Base-by-base conservation (phyloP, 495 filamentous ascomycete species). In the Oleoguttula mirabilis region DNA sequence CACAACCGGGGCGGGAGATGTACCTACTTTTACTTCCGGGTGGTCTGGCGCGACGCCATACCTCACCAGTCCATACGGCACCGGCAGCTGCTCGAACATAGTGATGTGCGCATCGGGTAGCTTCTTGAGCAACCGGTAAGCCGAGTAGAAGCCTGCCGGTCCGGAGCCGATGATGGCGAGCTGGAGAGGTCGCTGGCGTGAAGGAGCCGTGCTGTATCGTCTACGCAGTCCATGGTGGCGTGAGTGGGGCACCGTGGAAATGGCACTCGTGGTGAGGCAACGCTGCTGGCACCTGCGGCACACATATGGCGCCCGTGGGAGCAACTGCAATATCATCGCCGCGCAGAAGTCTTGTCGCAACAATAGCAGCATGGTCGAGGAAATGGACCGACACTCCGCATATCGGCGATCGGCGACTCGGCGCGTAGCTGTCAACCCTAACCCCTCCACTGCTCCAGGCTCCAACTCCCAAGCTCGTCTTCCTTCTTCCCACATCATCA, bases 11-110 rank as follows among this genome's bases (percentile, higher is more conserved):
- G 5, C 14, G 22, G 21, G 4, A 20, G 6, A 35, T 27, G 22
- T 21, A 42, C 64, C 40, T 69, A 90, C 88, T 76, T 98, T 98
- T 31, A 96, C 90, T 65, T 96, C 88, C 11, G 90, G 88, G 60
- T 98, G 90, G 58, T 98, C 90, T 6, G 90, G 90, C 10, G 90
- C 92, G 36, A 98, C 90, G 11, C 90, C 90, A 56, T 86, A 95
- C 37, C 90, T 69, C 12, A 88, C 85, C 36, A 98, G 69, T 2
- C 90, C 90, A 59, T 83, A 98, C 5, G 90, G 90, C 7, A 88
- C 87, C 0, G 90, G 92, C 7, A 95, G 63, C 17, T 82, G 76
- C 62, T 98, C 90, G 59, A 93, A 98, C 92, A 96, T 96, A 59
- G 94, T 88, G 3, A 98, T 75, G 31, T 78, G 66, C 6, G 81